Evolutionary conservation across 139 green algal genomes (phyloP), one percentile per base, ranked within the genome.

Genomic region (Medakamo hakoo): DNA sequence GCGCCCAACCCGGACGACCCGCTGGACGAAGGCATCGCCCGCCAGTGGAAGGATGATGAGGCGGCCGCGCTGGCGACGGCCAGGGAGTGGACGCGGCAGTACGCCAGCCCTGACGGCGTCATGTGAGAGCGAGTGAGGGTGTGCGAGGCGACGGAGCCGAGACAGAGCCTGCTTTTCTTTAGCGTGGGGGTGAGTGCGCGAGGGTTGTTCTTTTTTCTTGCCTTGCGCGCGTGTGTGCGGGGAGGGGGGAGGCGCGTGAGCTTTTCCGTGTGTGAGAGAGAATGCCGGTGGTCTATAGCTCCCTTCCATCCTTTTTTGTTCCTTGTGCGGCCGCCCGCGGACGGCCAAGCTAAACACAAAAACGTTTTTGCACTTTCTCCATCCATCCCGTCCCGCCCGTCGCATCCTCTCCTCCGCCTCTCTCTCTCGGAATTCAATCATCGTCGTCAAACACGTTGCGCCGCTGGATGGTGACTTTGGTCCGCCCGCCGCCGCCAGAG

Each of bases 1-100:
- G 90, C 93, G 0, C 93, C 93, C 28, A 99, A 99, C 73, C 93
- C 93, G 18, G 93, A 99, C 55, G 93, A 99, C 78, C 93, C 93
- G 0, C 75, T 99, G 57, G 89, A 87, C 18, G 93, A 98, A 27
- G 83, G 89, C 49, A 73, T 99, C n/a, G 93, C 93, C 22, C 93
- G 89, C 69, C 85, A 97, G 63, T 99, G 93, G 93, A 97, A 95
- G 68, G 78, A 82, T 0, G 86, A 97, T 66, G 92, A 98, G 78
- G 62, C 59, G 16, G 82, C 85, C 32, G 92, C 92, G 23, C 83
- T 98, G 60, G 70, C 55, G 27, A 86, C 70, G 26, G 78, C 73
- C 4, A 65, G 57, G 28, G 32, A 72, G 57, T 78, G 68, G 68
- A 74, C 72, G 16, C 4, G 1, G 4, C 31, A 57, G 64, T 75